These are phyloP conservation scores for Nitzschia sp. DNA, from an alignment of 108 stramenopile genomes.

Conservation along the genomic window DNA sequence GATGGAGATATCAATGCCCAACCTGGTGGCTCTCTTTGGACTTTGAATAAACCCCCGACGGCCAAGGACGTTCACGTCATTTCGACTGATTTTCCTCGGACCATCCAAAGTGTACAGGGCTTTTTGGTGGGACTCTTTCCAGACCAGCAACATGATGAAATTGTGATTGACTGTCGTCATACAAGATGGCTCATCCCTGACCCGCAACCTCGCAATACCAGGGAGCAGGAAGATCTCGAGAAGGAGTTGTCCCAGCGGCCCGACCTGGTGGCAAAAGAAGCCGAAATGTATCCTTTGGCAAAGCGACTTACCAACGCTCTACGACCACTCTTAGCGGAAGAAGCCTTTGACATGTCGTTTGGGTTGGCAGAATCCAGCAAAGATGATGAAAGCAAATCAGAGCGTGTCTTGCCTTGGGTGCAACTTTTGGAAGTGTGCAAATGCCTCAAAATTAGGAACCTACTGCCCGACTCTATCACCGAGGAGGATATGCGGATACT, in stretches of 20 bases:
- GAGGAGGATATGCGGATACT: constrained; percentile 59
- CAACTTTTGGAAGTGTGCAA: constrained; percentile 76
- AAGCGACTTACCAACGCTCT: constrained; percentile 51
- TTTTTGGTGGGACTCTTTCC: constrained; percentile 71
- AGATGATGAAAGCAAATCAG: constrained; percentile 1
- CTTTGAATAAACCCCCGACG: constrained; percentile 36
- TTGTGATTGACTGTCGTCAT: constrained; percentile 66
- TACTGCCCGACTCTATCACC: constrained; percentile 58
- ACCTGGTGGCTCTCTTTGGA: constrained; percentile 31
- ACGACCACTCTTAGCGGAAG: constrained; percentile 34
- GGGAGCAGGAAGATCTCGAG: constrained; percentile 66
- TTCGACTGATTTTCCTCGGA: constrained; percentile 74
- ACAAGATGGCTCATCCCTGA: constrained; percentile 76
- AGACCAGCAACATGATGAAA: constrained; percentile 32
- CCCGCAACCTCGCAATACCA: constrained; percentile 69
- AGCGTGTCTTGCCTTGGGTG: constrained; percentile 38
- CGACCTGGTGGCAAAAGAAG: constrained; percentile 58
- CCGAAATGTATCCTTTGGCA: constrained; percentile 49
- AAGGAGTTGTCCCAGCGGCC: constrained; percentile 45
- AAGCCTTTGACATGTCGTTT: constrained; percentile 55
- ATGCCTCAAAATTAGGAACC: constrained; percentile 56
- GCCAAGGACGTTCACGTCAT: constrained; percentile 49
- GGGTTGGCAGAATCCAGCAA: constrained; percentile 66
- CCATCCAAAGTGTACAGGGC: constrained; percentile 80
- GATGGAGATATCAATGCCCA: not conserved